phyloP scores from a whole-genome alignment of 1,284 basidiomycete species.

The Irpex lacteus region DNA sequence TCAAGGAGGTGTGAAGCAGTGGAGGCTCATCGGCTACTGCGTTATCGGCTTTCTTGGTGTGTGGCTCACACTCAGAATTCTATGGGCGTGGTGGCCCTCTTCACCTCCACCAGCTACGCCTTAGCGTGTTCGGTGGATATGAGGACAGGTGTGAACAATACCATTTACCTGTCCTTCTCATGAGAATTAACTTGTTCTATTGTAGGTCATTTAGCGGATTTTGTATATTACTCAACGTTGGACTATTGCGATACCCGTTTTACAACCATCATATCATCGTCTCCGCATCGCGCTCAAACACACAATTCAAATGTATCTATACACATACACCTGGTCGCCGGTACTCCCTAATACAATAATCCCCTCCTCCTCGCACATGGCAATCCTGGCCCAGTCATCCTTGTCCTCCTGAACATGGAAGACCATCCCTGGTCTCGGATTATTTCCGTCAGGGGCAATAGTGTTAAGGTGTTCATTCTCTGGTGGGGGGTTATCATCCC shows the following conservation, averaged over 20 bases:
- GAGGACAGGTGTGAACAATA: neutral
- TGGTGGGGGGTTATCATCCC: neutral
- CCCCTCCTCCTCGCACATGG: slow-evolving; percentile 59
- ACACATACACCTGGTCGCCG: slow-evolving; percentile 48
- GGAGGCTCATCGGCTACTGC: slow-evolving; percentile 60
- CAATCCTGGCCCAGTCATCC: slow-evolving; percentile 51
- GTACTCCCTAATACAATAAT: slow-evolving; percentile 51
- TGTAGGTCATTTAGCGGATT: neutral
- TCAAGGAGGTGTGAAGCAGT: slow-evolving; percentile 61
- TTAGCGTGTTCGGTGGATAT: neutral
- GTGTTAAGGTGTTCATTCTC: neutral
- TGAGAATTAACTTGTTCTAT: neutral
- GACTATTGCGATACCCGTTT: neutral
- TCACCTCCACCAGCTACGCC: slow-evolving; percentile 5
- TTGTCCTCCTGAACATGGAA: slow-evolving; percentile 39
- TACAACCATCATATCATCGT: neutral
- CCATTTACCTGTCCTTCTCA: no score
- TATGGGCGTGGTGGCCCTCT: slow-evolving; percentile 30
- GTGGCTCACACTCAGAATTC: slow-evolving; percentile 43
- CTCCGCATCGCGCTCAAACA: neutral
- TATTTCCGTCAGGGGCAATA: slow-evolving; percentile 14
- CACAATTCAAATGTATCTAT: slow-evolving; percentile 36
- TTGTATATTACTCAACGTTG: neutral
- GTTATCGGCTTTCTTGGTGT: slow-evolving; percentile 41
- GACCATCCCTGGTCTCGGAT: slow-evolving; percentile 32